Percentiles rank a stretch among this genome's conserved stretches.
Conservation (phyloP, 176 grass and related monocot species). For the Cenchrus purpureus region DNA sequence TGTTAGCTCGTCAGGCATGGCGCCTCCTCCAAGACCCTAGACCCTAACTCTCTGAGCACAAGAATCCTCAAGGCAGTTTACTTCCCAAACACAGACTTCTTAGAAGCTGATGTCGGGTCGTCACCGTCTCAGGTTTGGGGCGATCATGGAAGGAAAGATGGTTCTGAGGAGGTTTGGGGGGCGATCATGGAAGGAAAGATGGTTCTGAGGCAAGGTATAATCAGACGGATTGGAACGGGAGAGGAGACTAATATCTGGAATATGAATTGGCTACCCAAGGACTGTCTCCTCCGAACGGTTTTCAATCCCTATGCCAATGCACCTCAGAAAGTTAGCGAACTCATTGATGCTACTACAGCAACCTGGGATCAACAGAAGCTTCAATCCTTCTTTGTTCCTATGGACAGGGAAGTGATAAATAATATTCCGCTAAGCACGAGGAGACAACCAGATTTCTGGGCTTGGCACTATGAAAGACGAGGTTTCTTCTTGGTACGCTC, state of each 20-base stretch:
- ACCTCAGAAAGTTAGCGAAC: neutral
- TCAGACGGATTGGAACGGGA: neutral
- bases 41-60: too few species aligned
- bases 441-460: neutral
- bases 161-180: too few species aligned
- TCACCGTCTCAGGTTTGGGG: too few species aligned
- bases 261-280: neutral
- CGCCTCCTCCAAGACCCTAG: too few species aligned
- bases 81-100: too few species aligned
- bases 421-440: neutral
- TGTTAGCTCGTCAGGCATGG: too few species aligned
- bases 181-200: too few species aligned
- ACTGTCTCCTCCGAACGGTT: neutral
- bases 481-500: neutral
- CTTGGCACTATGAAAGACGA: neutral
- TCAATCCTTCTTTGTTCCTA: neutral
- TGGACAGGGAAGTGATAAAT: neutral
- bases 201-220: neutral
- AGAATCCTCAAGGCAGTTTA: too few species aligned
- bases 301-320: accelerated
- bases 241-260: neutral
- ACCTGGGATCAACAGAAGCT: neutral
- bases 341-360: neutral
- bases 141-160: too few species aligned
- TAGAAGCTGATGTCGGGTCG: too few species aligned